Evolutionary conservation across 108 stramenopile genomes (phyloP), one percentile per base, ranked within the genome.

Genomic region (Halocafeteria seosinensis): DNA sequence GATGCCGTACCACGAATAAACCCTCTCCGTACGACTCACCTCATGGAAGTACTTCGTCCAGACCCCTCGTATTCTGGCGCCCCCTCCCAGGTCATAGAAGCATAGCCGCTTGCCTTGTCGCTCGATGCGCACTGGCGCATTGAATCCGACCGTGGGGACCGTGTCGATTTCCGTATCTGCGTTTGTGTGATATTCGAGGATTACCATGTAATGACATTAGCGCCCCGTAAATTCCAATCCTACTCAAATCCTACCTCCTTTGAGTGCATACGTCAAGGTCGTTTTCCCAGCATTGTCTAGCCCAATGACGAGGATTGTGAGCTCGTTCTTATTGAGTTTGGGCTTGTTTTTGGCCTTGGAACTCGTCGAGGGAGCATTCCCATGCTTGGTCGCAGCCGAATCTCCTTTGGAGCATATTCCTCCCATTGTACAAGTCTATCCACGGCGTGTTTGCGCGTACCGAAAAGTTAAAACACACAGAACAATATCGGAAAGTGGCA

Each of bases 271-370:
- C n/a, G 42, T 47, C 17, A 47, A n/a, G 17, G 42, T 47, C 17
- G 42, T 47, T n/a, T 47, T 47, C 17, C 42, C 42, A n/a, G 17
- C n/a, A n/a, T 47, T 47, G 42, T 47, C 42, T 21, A 47, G 17
- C 17, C 42, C 42, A 17, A 47, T 47, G 42, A 47, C 17, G 17
- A 47, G 42, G 42, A 47, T 55, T 8, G 53, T 55, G 32, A 30
- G 60, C 31, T 61, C 60, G 60, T 78, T 87, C 65, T 92, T 89
- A n/a, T n/a, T n/a, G n/a, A n/a, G n/a, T n/a, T n/a, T n/a, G n/a
- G n/a, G n/a, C n/a, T n/a, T n/a, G n/a, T n/a, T n/a, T n/a, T n/a
- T n/a, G n/a, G n/a, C n/a, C n/a, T n/a, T n/a, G n/a, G n/a, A n/a
- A n/a, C n/a, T n/a, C n/a, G n/a, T n/a, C n/a, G n/a, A n/a, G n/a